Evolutionary conservation across 75 land plant genomes (phyloP).

Genomic region (Selaginella moellendorffii): DNA sequence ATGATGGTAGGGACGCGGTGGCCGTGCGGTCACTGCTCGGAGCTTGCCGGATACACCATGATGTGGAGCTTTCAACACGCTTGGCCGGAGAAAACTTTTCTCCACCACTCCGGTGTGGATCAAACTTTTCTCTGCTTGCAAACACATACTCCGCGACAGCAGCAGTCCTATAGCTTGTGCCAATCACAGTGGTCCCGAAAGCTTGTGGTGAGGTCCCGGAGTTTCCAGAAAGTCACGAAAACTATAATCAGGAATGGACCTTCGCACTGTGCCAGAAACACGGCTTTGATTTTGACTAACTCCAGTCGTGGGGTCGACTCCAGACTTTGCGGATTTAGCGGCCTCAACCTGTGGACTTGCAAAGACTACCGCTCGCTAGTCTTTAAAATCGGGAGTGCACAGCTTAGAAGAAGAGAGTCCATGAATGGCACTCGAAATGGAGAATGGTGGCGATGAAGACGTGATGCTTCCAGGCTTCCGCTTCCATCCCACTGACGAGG

Average conservation of each 20-base stretch:
- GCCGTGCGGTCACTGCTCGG: neutral
- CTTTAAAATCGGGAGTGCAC: too few species aligned
- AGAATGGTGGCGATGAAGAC: slow-evolving; percentile 24
- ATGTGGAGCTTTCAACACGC: neutral
- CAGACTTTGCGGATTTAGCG: too few species aligned
- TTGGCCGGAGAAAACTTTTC: neutral
- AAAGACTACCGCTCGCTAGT: too few species aligned
- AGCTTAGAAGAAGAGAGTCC: neutral
- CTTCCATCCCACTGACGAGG: slow-evolving; percentile 78
- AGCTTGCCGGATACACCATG: neutral
- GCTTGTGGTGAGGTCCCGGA: neutral
- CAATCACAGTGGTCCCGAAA: neutral
- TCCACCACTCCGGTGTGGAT: too few species aligned
- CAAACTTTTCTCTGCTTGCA: neutral
- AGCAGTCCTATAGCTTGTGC: neutral
- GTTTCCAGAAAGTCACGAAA: neutral
- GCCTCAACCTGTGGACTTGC: too few species aligned
- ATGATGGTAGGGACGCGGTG: neutral
- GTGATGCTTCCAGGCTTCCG: slow-evolving; percentile 63
- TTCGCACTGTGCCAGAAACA: neutral
- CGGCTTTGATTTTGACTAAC: neutral
- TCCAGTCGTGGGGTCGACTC: neutral
- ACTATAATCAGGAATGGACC: neutral
- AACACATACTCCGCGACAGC: neutral
- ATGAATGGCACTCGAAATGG: neutral